A percentile compares a stretch with the other conserved stretches of the same genome.
phyloP scores from a whole-genome alignment of 768 basidiomycete genomes.

The Sporobolomyces roseus region DNA sequence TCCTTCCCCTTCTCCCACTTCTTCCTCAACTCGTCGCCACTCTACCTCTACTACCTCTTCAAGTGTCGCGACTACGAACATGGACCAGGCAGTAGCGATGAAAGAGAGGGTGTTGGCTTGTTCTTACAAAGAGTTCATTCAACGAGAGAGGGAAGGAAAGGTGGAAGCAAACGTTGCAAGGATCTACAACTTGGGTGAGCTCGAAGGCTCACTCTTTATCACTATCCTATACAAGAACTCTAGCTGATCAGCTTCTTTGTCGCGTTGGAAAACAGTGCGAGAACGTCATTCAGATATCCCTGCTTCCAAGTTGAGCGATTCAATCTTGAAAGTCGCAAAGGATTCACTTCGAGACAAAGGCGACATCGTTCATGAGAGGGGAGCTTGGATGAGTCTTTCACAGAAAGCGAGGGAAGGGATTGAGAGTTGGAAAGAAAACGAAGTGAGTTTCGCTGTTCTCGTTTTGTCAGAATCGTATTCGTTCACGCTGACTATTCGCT shows the following conservation, averaged over 20 bases:
- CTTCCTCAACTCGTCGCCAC: not conserved
- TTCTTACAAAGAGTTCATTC: no score
- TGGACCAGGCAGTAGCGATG: no score
- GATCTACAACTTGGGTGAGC: no score
- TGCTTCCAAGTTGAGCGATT: not conserved
- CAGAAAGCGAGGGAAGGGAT: not conserved
- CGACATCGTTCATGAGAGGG: not conserved
- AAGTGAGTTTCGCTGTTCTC: not conserved
- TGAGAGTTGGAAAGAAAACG: slow-evolving; percentile 1
- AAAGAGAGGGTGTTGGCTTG: no score
- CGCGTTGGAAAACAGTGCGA: not conserved
- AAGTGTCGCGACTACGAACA: no score
- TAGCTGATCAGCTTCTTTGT: not conserved
- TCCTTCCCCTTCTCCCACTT: not conserved
- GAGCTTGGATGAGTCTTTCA: not conserved
- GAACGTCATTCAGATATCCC: not conserved
- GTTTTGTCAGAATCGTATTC: no score
- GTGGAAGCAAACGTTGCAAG: no score
- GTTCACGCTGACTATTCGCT: no score
- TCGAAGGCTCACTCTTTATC: no score
- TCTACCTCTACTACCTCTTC: no score
- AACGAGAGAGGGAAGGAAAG: no score
- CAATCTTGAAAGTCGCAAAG: not conserved
- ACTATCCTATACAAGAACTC: no score
- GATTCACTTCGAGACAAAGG: not conserved